Evolutionary conservation across 2,329 filamentous ascomycete species (phyloP).

Genomic region (Biscogniauxia mediterranea): DNA sequence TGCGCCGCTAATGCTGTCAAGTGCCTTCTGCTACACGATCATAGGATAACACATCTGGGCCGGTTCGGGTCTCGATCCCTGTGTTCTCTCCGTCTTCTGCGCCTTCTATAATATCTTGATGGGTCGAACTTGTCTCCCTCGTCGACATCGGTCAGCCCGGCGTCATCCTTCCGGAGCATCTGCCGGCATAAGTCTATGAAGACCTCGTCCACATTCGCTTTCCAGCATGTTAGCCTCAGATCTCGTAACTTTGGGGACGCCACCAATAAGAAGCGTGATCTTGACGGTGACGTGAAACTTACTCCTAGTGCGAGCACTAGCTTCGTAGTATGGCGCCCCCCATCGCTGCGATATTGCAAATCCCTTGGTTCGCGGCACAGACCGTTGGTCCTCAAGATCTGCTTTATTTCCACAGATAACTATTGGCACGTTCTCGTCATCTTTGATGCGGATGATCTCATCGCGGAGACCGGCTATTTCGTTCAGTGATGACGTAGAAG

Average conservation of each 20-base stretch:
- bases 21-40: slow-evolving; percentile 15
- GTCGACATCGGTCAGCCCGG: slow-evolving; percentile 37
- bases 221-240: slow-evolving; percentile 7
- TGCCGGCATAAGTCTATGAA: slow-evolving; percentile 83
- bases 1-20: not conserved
- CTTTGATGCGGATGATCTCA: slow-evolving; percentile 88
- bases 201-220: slow-evolving; percentile 84
- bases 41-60: slow-evolving; percentile 45
- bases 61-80: slow-evolving; percentile 30
- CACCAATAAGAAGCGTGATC: not conserved
- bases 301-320: slow-evolving; percentile 76
- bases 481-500: slow-evolving; percentile 76
- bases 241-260: not conserved
- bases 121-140: slow-evolving; percentile 44
- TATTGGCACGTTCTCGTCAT: slow-evolving; percentile 79
- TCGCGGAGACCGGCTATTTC: slow-evolving; percentile 80
- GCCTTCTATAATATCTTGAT: slow-evolving; percentile 33
- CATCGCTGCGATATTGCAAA: slow-evolving; percentile 85
- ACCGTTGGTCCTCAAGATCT: slow-evolving; percentile 82
- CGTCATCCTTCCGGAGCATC: slow-evolving; percentile 73
- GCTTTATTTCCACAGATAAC: slow-evolving; percentile 93
- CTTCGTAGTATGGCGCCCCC: slow-evolving; percentile 89
- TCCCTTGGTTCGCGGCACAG: slow-evolving; percentile 73
- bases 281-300: slow-evolving; percentile 28
- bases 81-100: slow-evolving; percentile 31